Evolutionary conservation across 2,329 filamentous ascomycete genomes (phyloP), one percentile per base, ranked within the genome.

Genomic region (Thelonectria rubi): DNA sequence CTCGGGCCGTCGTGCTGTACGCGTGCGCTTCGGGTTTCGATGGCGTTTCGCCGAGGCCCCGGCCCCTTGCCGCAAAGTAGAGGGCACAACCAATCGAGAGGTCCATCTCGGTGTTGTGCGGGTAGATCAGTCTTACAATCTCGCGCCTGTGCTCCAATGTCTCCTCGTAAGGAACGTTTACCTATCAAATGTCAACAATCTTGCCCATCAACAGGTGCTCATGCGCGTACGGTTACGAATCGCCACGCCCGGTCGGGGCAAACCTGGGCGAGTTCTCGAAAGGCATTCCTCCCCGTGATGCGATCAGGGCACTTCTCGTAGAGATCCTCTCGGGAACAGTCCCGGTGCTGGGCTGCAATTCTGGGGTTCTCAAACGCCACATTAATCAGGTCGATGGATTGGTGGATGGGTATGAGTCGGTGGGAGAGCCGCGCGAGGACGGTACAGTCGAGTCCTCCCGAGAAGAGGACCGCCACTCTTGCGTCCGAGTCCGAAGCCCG

Each of bases 101-200:
- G 72, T 99, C 95, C 95, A 99, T 99, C 77, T 99, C 95, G 0
- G 95, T 99, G 68, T 97, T 94, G 77, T 99, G 95, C 0, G 95
- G 95, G 68, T 91, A 84, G 75, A 99, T 97, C 17, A 99, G 81
- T 2, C 86, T 84, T 39, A 94, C 85, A 18, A 99, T 86, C 24
- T 83, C 84, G 3, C 83, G 72, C 63, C 92, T 87, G 70, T 97
- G 91, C 2, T 83, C 81, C 45, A 88, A 74, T 0, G 89, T 91
- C 69, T 96, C 91, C 6, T 81, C 74, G 73, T 94, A 97, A 0
- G 94, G 91, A 26, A 99, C 82, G 72, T 99, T 90, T 58, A 97
- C 84, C 81, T 89, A 40, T 3, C 48, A 21, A 34, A 7, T 17
- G 54, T 65, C 9, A 63, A 47, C 54, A 58, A 18, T 12, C 9